A percentile compares a stretch with the other conserved stretches of the same genome.
phyloP scores from a whole-genome alignment of 768 basidiomycete genomes.

The Dendrothele bispora region DNA sequence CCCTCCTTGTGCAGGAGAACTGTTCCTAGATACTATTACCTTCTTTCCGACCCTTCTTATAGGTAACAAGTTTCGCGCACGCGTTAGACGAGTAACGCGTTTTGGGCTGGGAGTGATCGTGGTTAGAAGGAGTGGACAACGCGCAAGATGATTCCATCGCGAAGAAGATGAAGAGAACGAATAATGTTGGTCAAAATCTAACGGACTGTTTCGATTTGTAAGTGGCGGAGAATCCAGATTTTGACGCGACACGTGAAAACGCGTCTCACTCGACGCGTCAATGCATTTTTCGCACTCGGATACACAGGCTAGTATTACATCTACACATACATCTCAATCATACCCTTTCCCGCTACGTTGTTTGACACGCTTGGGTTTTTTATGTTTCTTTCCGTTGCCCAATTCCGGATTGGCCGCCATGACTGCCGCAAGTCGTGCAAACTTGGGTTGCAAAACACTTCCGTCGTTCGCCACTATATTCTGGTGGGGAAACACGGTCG shows the following conservation, averaged over 20 bases:
- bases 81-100: conserved; percentile 30
- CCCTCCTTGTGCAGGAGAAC: no score
- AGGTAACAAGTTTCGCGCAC: conserved; percentile 75
- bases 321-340: conserved; percentile 42
- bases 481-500: conserved; percentile 80
- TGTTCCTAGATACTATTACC: no score
- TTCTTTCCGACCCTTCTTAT: conserved; percentile 63
- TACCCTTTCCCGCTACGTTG: conserved; percentile 94
- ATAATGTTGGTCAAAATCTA: no score
- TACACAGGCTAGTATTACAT: not conserved
- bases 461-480: conserved; percentile 80
- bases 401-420: conserved; percentile 37
- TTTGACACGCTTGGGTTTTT: conserved; percentile 78
- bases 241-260: no score
- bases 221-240: no score
- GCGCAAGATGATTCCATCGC: no score
- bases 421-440: conserved; percentile 42
- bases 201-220: no score
- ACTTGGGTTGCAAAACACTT: conserved; percentile 46
- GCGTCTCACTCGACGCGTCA: no score
- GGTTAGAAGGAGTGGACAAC: not conserved
- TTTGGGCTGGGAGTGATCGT: not conserved
- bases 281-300: no score
- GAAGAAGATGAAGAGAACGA: no score
- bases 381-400: conserved; percentile 71